Conservation (phyloP, 495 filamentous ascomycete species). For the Xylona heveae region DNA sequence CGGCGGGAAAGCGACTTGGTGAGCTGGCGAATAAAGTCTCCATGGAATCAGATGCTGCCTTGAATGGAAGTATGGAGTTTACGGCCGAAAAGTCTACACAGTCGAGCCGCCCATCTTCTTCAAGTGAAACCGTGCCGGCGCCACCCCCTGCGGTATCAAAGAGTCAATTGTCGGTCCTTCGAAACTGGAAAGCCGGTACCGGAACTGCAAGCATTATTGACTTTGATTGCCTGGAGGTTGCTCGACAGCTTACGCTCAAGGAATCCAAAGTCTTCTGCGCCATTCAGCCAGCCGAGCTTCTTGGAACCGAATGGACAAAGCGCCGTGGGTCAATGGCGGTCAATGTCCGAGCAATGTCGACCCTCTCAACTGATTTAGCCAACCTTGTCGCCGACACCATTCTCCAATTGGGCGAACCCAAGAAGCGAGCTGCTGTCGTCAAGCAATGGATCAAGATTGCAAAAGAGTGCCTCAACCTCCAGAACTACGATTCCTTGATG, state of each 20-base stretch:
- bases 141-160: conserved; percentile 50
- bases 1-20: conserved; percentile 54
- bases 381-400: conserved; percentile 95
- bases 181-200: conserved; percentile 43
- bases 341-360: conserved; percentile 92
- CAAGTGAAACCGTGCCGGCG: conserved; percentile 49
- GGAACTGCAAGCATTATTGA: conserved; percentile 67
- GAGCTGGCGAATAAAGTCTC: conserved; percentile 73
- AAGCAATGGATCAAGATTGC: conserved; percentile 99
- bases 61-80: conserved; percentile 48
- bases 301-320: conserved; percentile 86
- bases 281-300: conserved; percentile 83
- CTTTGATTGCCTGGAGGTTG: conserved; percentile 82
- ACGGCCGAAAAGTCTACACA: conserved; percentile 35
- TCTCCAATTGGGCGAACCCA: conserved; percentile 63
- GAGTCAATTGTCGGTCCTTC: conserved; percentile 52
- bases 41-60: too few relatives aligned
- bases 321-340: conserved; percentile 53
- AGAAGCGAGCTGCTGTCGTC: conserved; percentile 75
- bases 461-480: conserved; percentile 63
- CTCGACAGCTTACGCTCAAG: conserved; percentile 83
- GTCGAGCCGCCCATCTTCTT: conserved; percentile 40
- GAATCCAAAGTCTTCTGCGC: conserved; percentile 85
- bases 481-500: conserved; percentile 95
- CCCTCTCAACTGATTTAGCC: conserved; percentile 72